phyloP scores from a whole-genome alignment of 169 alveolate species.

The Hepatocystis sp. region DNA sequence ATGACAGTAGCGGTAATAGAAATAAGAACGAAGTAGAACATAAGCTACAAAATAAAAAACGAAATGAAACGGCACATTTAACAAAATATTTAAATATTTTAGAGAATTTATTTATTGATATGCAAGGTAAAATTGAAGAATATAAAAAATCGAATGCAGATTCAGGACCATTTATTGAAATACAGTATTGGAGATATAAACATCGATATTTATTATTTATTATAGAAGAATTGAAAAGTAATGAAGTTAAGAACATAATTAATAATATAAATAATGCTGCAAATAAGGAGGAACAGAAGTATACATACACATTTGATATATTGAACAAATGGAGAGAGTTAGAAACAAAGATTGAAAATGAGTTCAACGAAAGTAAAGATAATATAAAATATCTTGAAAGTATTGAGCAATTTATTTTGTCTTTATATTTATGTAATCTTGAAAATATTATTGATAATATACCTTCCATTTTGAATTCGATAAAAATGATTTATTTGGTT shows the following conservation, averaged over 20 bases:
- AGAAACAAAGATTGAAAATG: constrained; percentile 94
- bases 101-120: constrained; percentile 65
- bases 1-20: too few relatives aligned
- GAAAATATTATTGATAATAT: constrained; percentile 94
- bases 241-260: constrained; percentile 69
- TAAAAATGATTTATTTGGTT: constrained; percentile 96
- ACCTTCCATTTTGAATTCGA: constrained; percentile 95
- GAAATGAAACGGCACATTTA: constrained; percentile 45
- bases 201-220: constrained; percentile 72
- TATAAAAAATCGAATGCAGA: constrained; percentile 61
- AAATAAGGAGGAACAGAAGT: constrained; percentile 70
- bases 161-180: constrained; percentile 72
- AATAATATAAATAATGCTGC: constrained; percentile 51
- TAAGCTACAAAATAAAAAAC: constrained; percentile 53
- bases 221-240: constrained; percentile 74
- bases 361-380: constrained; percentile 97
- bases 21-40: constrained; percentile 27
- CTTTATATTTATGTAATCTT: constrained; percentile 96
- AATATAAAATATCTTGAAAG: constrained; percentile 96
- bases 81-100: constrained; percentile 73
- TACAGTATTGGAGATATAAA: constrained; percentile 76
- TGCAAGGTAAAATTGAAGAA: constrained; percentile 65
- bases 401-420: constrained; percentile 95
- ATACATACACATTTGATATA: constrained; percentile 75
- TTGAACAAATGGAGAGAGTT: constrained; percentile 91